Base-by-base conservation (phyloP, 805 yeast species). In the Suhomyces pyralidae region DNA sequence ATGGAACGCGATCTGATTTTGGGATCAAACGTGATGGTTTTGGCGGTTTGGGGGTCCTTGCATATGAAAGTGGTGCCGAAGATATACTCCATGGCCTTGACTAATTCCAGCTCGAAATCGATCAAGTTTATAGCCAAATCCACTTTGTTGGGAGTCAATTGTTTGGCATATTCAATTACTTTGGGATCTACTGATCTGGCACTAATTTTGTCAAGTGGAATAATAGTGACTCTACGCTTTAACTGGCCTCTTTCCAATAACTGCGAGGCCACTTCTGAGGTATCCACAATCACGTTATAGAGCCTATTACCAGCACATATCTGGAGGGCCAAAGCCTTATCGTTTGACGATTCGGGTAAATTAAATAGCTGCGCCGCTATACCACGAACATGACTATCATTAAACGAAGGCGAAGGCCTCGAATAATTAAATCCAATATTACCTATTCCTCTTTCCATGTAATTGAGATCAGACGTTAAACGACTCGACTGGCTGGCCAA, bases 61-160 rank as follows among this genome's bases (percentile, higher is more conserved):
- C 99, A 94, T 20, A 94, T 80, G 44, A 96, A 80, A n/a, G 96
- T 88, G 20, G 83, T 77, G 14, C 99, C 99, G 70, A 94, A 94
- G 20, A 93, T 90, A 60, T 83, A 90, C 59, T 89, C 86, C 94
- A 96, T 89, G 0, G 98, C 99, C 50, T 79, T 84, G 3, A 77
- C 54, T 20, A 90, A 85, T 51, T 86, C 90, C 0, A 71, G 67
- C 17, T 88, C 90, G 64, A 81, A 96, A 2, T 86, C 86, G 50
- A 94, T 79, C 54, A 93, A 73, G 61, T 92, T 84, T 45, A 91
- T 67, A 0, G 99, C 99, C n/a, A 91, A 75, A 58, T 94, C 96
- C 15, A 92, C 98, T 57, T 86, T 84, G 2, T 84, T 85, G 0
- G 96, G 96, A 34, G 94, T 89, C 7, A 88, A 55, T n/a, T 75